Evolutionary conservation across 495 filamentous ascomycete genomes (phyloP), one percentile per base, ranked within the genome.

Genomic region (Aspergillus indologenus): DNA sequence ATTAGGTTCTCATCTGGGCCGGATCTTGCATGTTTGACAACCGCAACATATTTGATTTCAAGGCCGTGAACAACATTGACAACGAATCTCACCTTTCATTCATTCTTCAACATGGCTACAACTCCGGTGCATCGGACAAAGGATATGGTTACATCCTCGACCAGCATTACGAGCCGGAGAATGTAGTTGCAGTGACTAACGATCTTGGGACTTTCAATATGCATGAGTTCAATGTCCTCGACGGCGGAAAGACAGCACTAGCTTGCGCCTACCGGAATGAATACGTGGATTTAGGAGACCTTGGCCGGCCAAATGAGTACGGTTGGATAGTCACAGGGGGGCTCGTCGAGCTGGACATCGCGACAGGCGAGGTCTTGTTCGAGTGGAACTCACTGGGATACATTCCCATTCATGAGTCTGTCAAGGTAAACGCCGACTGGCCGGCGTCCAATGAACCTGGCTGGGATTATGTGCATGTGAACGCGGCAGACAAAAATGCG

Each of bases 201-300:
- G 68, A 77, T 45, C 53, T 80, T 1, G 59, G 65, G 24, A 68
- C 71, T 24, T 76, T 79, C 59, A 79, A 78, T 58, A 79, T 79
- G 64, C 80, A 83, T 65, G 80, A 83, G 49, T 81, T 80, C 59
- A 77, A 75, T 42, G 65, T 78, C 53, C 53, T 76, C 54, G 62
- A 67, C 19, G 74, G 72, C n/a, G 74, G 74, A 31, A 72, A 73
- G 53, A 66, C 70, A 0, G 74, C 69, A 1, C 54, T 84, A 44
- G 77, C 81, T 20, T 79, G 77, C 53, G 71, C 78, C n/a, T 83
- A 85, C 62, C 72, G 73, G 49, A 65, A 67, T 8, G 67, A 76
- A 26, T 63, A 65, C 17, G 59, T 75, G 19, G 72, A 79, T 55
- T 54, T 83, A 57, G 71, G 67, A 2, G 70, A 75, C 12, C 75